phyloP scores from a whole-genome alignment of 192 early-diverging fungal genomes.

The Gaertneriomyces sp. region DNA sequence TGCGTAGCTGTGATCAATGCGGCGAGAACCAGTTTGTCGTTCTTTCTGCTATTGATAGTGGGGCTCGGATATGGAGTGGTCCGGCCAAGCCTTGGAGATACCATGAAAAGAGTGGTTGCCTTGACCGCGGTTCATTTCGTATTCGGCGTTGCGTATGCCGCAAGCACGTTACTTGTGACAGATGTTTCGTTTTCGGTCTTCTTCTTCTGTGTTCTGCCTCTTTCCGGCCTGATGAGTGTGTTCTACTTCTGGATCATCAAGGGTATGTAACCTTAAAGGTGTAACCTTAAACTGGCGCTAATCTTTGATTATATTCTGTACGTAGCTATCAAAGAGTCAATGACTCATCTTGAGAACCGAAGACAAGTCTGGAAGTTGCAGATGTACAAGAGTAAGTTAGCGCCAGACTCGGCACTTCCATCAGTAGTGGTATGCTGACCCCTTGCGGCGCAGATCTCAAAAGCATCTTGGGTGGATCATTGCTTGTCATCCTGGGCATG shows the following conservation, averaged over 20 bases:
- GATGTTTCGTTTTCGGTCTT: slow-evolving; percentile 63
- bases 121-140: slow-evolving; percentile 80
- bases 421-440: not conserved
- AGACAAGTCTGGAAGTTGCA: slow-evolving; percentile 83
- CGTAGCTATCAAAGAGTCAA: slow-evolving; percentile 63
- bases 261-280: slow-evolving; percentile 36
- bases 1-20: slow-evolving; percentile 79
- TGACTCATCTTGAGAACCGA: slow-evolving; percentile 69
- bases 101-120: slow-evolving; percentile 82
- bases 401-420: not conserved
- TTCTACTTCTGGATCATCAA: slow-evolving; percentile 95
- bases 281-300: not conserved
- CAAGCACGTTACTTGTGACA: slow-evolving; percentile 70
- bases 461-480: slow-evolving; percentile 72
- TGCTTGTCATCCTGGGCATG: slow-evolving; percentile 67
- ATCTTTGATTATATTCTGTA: not conserved
- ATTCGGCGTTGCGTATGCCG: slow-evolving; percentile 82
- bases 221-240: slow-evolving; percentile 82
- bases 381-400: slow-evolving; percentile 73
- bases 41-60: slow-evolving; percentile 95
- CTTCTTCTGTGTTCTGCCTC: slow-evolving; percentile 76
- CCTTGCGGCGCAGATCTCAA: slow-evolving; percentile 50
- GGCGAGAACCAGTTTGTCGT: slow-evolving; percentile 86
- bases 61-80: slow-evolving; percentile 96
- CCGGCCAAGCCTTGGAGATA: slow-evolving; percentile 80